phyloP scores from a whole-genome alignment of 1,139 yeast species.

The Candida mesenterica region DNA sequence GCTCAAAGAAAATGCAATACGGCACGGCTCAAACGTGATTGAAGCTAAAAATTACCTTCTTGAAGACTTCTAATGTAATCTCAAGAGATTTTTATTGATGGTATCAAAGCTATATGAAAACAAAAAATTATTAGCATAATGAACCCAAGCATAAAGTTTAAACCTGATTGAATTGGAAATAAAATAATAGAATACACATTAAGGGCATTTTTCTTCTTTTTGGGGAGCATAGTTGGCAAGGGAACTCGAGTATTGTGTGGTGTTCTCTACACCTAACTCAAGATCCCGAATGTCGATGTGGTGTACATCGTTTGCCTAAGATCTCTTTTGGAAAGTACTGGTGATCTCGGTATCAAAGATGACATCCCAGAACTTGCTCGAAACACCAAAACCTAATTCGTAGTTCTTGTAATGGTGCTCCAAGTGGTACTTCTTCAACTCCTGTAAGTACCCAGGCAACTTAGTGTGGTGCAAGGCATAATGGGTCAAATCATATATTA shows the following conservation, averaged over 20 bases:
- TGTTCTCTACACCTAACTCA: too few species aligned
- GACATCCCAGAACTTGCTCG: constrained; percentile 89
- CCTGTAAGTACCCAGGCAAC: constrained; percentile 74
- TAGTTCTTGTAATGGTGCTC: constrained; percentile 98
- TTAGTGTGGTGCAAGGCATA: constrained; percentile 79
- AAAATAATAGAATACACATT: too few species aligned
- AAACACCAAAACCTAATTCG: constrained; percentile 95
- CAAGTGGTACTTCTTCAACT: constrained; percentile 82
- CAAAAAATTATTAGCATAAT: neutral
- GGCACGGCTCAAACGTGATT: constrained; percentile 9
- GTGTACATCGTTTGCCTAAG: neutral
- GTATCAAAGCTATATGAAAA: neutral
- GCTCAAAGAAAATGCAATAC: constrained; percentile 7
- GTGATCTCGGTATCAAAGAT: constrained; percentile 73
- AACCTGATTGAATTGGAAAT: too few species aligned
- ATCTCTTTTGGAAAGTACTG: constrained; percentile 33
- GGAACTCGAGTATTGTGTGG: too few species aligned
- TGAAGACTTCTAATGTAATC: constrained; percentile 8
- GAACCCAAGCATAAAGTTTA: neutral
- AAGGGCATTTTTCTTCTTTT: too few species aligned
- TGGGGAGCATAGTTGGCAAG: too few species aligned
- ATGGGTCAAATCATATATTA: constrained; percentile 87
- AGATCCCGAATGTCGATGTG: too few species aligned
- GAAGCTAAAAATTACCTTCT: constrained; percentile 11
- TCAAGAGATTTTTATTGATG: constrained; percentile 3